phyloP scores from a whole-genome alignment of 176 grass and related monocot species.

The Avena atlantica region DNA sequence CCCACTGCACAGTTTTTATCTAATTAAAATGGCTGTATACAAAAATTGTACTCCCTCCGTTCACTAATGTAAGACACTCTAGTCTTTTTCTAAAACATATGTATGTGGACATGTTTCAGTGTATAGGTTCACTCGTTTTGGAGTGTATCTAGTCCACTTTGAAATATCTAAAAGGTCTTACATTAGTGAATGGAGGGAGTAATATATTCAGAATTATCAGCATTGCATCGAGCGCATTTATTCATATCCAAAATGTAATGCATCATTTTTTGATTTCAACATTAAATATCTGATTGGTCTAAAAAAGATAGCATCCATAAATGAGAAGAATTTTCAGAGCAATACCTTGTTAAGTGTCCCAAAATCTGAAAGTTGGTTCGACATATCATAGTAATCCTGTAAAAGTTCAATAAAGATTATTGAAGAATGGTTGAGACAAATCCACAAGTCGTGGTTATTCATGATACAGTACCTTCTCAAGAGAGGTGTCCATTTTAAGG shows the following conservation, averaged over 20 bases:
- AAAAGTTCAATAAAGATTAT: slow-evolving; percentile 41
- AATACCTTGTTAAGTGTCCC: slow-evolving; percentile 81
- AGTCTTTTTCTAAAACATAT: too few relatives aligned
- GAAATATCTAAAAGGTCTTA: too few relatives aligned
- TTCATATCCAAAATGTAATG: slow-evolving; percentile 12
- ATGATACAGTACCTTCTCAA: slow-evolving; percentile 64
- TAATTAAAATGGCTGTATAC: slow-evolving; percentile 1
- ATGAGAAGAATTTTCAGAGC: slow-evolving; percentile 32
- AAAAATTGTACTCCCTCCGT: background rate
- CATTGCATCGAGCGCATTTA: background rate
- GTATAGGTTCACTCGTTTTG: too few relatives aligned
- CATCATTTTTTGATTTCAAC: background rate
- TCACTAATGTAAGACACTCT: too few relatives aligned
- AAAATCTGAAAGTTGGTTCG: slow-evolving; percentile 87
- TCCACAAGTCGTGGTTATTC: slow-evolving; percentile 32
- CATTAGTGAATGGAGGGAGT: too few relatives aligned
- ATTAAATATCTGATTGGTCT: background rate
- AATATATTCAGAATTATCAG: background rate
- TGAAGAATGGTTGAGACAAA: slow-evolving; percentile 24
- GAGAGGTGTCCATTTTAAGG: slow-evolving; percentile 67
- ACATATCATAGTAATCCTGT: slow-evolving; percentile 78
- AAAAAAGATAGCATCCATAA: background rate
- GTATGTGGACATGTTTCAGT: too few relatives aligned
- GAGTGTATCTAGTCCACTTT: too few relatives aligned
- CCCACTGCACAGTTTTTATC: background rate